A percentile compares a stretch with the other conserved stretches of the same genome.
phyloP scores from a whole-genome alignment of 179 eudicot genomes.

The Silene noctiflora region DNA sequence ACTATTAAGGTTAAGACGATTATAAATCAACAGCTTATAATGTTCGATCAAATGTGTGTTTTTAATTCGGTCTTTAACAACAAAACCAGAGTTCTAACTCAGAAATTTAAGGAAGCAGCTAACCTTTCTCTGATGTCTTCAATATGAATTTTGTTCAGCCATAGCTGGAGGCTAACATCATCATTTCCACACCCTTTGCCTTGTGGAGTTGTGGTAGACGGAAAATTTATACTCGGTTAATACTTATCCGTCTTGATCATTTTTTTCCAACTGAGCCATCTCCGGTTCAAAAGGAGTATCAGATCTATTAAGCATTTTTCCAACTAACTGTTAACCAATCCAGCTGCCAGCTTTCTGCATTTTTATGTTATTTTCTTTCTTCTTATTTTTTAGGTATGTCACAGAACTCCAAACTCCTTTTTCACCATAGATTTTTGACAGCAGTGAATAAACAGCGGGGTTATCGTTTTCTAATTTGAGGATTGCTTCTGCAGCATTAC shows the following conservation, averaged over 20 bases:
- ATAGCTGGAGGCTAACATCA: too few relatives aligned
- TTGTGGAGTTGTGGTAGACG: too few relatives aligned
- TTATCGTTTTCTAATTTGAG: slow-evolving; percentile 45
- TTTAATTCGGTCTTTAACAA: too few relatives aligned
- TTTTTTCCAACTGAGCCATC: not conserved
- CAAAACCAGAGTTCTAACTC: too few relatives aligned
- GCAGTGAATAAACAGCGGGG: slow-evolving; percentile 45
- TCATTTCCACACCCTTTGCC: too few relatives aligned
- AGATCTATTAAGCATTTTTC: not conserved
- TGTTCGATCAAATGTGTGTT: too few relatives aligned
- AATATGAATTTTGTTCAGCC: too few relatives aligned
- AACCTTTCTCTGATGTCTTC: too few relatives aligned
- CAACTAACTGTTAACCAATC: slow-evolving; percentile 29
- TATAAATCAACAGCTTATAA: too few relatives aligned
- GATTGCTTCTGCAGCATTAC: slow-evolving; percentile 47
- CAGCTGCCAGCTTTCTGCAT: slow-evolving; percentile 66
- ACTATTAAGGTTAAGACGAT: too few relatives aligned
- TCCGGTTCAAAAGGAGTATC: not conserved
- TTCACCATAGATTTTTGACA: slow-evolving; percentile 58
- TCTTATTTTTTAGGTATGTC: slow-evolving; percentile 34
- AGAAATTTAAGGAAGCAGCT: too few relatives aligned
- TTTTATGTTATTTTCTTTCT: slow-evolving; percentile 33
- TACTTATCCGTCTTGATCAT: not conserved
- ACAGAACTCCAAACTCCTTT: slow-evolving; percentile 44
- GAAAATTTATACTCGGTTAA: too few relatives aligned